Percentiles rank a stretch among this genome's conserved stretches.
phyloP scores from a whole-genome alignment of 139 green algal genomes.

The Picochlorum sp. region DNA sequence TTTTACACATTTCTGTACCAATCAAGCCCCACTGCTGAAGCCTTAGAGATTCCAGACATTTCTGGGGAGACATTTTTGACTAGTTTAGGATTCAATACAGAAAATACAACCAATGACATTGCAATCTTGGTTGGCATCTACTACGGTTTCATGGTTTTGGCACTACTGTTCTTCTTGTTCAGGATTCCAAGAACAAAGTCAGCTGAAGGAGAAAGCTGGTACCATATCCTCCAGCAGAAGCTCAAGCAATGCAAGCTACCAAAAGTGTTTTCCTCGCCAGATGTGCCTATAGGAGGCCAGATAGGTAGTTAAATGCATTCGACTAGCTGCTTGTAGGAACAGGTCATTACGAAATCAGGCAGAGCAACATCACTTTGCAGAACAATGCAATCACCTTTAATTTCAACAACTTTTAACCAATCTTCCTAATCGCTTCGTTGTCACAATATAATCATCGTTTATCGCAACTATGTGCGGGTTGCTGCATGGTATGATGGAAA shows the following conservation, averaged over 20 bases:
- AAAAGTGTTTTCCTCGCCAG: not conserved
- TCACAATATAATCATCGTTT: no score
- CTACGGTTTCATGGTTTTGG: conserved; percentile 4
- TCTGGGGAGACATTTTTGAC: conserved; percentile 11
- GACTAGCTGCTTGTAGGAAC: no score
- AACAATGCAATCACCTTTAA: no score
- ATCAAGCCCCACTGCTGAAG: not conserved
- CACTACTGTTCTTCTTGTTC: conserved; percentile 11
- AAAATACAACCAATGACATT: conserved; percentile 12
- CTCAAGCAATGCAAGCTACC: not conserved
- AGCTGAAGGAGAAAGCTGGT: not conserved
- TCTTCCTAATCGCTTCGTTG: no score
- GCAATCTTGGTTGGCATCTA: conserved; percentile 20
- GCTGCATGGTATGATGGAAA: no score
- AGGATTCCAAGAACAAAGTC: conserved; percentile 7
- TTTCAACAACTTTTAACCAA: no score
- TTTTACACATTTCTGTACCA: not conserved
- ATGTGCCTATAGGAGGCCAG: no score
- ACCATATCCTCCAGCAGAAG: not conserved
- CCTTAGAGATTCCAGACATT: conserved; percentile 5
- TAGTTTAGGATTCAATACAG: conserved; percentile 18
- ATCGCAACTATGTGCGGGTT: no score
- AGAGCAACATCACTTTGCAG: no score
- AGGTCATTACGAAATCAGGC: no score
- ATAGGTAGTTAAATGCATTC: no score